Percentiles rank a stretch among this genome's conserved stretches.
phyloP scores from a whole-genome alignment of 2,329 filamentous ascomycete genomes.

The Penicillium sp. region DNA sequence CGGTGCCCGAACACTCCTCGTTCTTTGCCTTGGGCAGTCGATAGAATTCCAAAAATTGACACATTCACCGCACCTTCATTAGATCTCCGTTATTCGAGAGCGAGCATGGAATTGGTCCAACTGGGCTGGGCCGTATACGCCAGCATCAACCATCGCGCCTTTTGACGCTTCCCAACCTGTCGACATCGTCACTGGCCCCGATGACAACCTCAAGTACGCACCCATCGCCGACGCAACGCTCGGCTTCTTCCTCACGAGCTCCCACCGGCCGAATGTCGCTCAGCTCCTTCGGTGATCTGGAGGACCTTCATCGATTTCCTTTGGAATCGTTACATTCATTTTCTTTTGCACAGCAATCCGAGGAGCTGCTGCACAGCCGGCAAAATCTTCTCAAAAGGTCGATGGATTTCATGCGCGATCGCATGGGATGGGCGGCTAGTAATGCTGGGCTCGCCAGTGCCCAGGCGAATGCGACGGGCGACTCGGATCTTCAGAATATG shows the following conservation, averaged over 20 bases:
- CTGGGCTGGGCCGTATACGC: conserved; percentile 87
- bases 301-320: conserved; percentile 88
- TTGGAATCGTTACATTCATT: conserved; percentile 97
- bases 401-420: conserved; percentile 94
- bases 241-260: conserved; percentile 54
- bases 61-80: conserved; percentile 11
- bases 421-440: conserved; percentile 72
- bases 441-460: conserved; percentile 75
- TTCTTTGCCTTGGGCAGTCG: background rate
- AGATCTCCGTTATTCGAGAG: conserved; percentile 84
- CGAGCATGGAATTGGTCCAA: conserved; percentile 79
- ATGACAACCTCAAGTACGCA: conserved; percentile 56
- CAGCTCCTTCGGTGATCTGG: conserved; percentile 67
- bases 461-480: conserved; percentile 75
- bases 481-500: conserved; percentile 84
- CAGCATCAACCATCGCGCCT: conserved; percentile 69
- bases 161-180: conserved; percentile 61
- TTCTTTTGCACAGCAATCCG: conserved; percentile 92
- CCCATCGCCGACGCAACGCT: conserved; percentile 66
- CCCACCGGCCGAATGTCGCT: conserved; percentile 54
- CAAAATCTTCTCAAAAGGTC: conserved; percentile 91
- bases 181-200: conserved; percentile 59
- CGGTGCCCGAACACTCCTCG: conserved; percentile 30
- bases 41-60: conserved; percentile 6
- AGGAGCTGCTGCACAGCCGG: conserved; percentile 83